Conservation (phyloP, 345 rosid genomes). For the Linum trigynum region DNA sequence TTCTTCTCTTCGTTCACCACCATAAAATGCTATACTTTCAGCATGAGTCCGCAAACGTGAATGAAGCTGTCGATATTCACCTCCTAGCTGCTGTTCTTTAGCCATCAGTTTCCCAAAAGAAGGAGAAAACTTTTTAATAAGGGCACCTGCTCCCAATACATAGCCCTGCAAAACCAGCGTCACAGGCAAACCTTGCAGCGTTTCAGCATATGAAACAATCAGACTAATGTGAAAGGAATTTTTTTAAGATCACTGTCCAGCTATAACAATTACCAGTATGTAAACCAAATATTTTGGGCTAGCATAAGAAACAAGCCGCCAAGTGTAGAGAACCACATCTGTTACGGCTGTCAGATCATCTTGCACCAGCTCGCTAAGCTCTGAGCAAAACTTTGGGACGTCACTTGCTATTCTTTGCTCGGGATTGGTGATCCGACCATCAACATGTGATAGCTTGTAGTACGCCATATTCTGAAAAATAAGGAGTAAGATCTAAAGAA, state of each 20-base stretch:
- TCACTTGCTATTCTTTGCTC: slow-evolving; percentile 97
- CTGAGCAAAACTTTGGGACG: slow-evolving; percentile 87
- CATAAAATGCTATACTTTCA: slow-evolving; percentile 96
- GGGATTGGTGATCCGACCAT: slow-evolving; percentile 82
- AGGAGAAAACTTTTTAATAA: slow-evolving; percentile 87
- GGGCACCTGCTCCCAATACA: slow-evolving; percentile 80
- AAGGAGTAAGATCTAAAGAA: background rate
- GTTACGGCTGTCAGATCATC: slow-evolving; percentile 88
- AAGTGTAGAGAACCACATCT: slow-evolving; percentile 80
- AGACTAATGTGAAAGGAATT: slow-evolving; percentile 1
- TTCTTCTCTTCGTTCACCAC: slow-evolving; percentile 88
- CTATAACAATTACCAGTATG: slow-evolving; percentile 60
- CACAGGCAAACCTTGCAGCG: slow-evolving; percentile 11
- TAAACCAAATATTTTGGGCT: slow-evolving; percentile 94
- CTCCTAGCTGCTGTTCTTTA: slow-evolving; percentile 90
- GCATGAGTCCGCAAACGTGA: slow-evolving; percentile 97
- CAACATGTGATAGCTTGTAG: slow-evolving; percentile 95
- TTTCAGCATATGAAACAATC: slow-evolving; percentile 2
- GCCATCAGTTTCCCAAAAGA: slow-evolving; percentile 93
- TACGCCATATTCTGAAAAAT: slow-evolving; percentile 86
- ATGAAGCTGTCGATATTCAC: slow-evolving; percentile 94
- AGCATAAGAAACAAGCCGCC: slow-evolving; percentile 94
- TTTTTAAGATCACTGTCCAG: slow-evolving; percentile 4
- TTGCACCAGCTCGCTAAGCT: slow-evolving; percentile 85
- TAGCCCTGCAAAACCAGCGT: slow-evolving; percentile 49